Evolutionary conservation across 2,329 filamentous ascomycete species (phyloP), one percentile per base, ranked within the genome.

Genomic region (Chrysoporthe austroafricana): DNA sequence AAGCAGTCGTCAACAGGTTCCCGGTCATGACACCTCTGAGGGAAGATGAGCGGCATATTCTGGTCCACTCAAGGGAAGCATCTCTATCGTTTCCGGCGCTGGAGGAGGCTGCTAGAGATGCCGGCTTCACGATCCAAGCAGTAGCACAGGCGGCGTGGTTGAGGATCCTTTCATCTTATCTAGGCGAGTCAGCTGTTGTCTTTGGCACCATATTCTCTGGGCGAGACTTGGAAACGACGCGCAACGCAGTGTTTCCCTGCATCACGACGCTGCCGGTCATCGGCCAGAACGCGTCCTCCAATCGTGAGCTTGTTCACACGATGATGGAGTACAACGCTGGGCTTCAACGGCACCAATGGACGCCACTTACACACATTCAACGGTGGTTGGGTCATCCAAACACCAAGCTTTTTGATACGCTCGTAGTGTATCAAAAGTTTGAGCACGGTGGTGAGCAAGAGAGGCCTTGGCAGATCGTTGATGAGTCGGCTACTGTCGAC

Each of bases 131-230:
- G 0, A 77, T 96, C 14, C 93, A 96, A 77, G 89, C 90, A 3
- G 85, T 88, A 1, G 86, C 92, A 0, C 91, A 97, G 76, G 90
- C 89, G 3, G 87, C 92, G 2, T 97, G 94, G 94, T 85, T 90
- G 2, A 84, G 88, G 8, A 74, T 97, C 0, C 82, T 97, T 0
- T 84, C 91, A 0, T 86, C 89, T 0, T 97, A 97, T 73, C 84
- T 90, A 16, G 94, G 93, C 1, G 93, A 97, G 74, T 74, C 80
- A 2, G 84, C 84, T 6, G 89, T 96, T 0, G 90, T 90, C 0
- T 97, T 96, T 75, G 95, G 94, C 0, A 84, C 91, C 16, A 92
- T 94, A 0, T 82, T 97, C 8, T 94, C 94, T 9, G 93, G 93
- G 0, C 84, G 93, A 44, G 88, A 85, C 3, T 83, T 84, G 0